phyloP scores from a whole-genome alignment of 768 basidiomycete genomes.

The Postia placenta region DNA sequence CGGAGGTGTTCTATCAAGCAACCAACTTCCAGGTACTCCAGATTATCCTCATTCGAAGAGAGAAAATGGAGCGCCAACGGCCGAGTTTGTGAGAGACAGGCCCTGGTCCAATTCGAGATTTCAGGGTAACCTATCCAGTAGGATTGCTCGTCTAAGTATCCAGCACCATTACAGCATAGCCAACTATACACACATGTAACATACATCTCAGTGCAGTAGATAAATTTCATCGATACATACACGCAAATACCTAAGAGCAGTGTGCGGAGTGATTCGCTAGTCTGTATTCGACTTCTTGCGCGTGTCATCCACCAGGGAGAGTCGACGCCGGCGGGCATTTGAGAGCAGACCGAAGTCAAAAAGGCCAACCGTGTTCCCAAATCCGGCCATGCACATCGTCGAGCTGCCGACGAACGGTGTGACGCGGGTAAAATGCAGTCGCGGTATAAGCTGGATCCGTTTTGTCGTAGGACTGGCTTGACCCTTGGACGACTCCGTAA shows the following conservation, averaged over 20 bases:
- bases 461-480: neutral
- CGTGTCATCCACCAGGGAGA: neutral
- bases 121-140: too few species aligned
- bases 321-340: neutral
- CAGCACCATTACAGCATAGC: neutral
- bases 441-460: conserved; percentile 32
- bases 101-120: too few species aligned
- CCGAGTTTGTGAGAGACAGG: too few species aligned
- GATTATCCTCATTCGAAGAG: too few species aligned
- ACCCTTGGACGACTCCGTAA: neutral
- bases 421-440: conserved; percentile 78
- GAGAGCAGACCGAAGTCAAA: conserved; percentile 28
- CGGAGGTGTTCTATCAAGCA: too few species aligned
- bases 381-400: conserved; percentile 58
- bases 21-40: too few species aligned
- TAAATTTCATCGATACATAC: neutral
- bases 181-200: neutral
- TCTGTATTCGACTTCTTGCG: neutral
- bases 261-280: too few species aligned
- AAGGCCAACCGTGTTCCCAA: conserved; percentile 72
- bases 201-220: too few species aligned
- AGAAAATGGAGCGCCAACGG: too few species aligned
- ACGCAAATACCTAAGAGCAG: neutral
- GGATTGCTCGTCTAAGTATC: too few species aligned
- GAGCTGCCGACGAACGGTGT: conserved; percentile 48